These are phyloP conservation scores for Trypanosoma scelopori DNA, from an alignment of 208 protist species.

Conservation along the genomic window DNA sequence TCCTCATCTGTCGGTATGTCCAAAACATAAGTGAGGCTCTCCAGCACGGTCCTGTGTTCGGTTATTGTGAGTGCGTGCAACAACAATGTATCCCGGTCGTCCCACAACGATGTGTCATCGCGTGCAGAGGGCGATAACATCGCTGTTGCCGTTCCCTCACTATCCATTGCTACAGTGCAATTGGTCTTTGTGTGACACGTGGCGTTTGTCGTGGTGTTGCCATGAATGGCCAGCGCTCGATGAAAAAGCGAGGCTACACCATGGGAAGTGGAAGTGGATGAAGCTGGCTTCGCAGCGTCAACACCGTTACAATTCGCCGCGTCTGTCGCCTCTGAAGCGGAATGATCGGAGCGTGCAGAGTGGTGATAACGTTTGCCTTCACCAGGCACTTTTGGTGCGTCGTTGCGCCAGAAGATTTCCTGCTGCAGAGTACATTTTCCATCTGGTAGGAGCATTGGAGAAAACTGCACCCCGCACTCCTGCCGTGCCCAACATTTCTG, in stretches of 20 bases:
- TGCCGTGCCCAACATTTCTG: conserved; percentile 50
- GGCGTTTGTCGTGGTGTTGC: background rate
- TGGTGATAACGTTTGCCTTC: background rate
- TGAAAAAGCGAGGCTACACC: conserved; percentile 30
- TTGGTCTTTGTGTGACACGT: background rate
- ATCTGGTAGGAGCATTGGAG: conserved; percentile 49
- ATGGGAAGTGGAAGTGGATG: background rate
- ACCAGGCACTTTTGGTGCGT: conserved; percentile 30
- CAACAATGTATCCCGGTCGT: conserved; percentile 29
- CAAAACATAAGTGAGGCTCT: conserved; percentile 52
- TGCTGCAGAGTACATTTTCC: conserved; percentile 43
- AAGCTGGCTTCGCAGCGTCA: background rate
- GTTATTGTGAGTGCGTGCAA: conserved; percentile 58
- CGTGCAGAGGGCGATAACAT: background rate
- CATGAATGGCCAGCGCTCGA: conserved; percentile 27
- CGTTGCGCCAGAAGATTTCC: conserved; percentile 77
- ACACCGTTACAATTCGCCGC: too few relatives aligned
- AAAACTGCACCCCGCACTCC: conserved; percentile 56
- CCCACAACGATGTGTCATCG: conserved; percentile 33
- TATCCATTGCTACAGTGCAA: background rate
- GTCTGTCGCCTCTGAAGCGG: too few relatives aligned
- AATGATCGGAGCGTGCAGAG: too few relatives aligned
- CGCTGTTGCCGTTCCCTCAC: background rate
- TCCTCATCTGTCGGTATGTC: conserved; percentile 27
- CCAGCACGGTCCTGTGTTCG: conserved; percentile 33